These are phyloP conservation scores for Balakata baccata DNA, from an alignment of 345 rosid species.

Conservation along the genomic window DNA sequence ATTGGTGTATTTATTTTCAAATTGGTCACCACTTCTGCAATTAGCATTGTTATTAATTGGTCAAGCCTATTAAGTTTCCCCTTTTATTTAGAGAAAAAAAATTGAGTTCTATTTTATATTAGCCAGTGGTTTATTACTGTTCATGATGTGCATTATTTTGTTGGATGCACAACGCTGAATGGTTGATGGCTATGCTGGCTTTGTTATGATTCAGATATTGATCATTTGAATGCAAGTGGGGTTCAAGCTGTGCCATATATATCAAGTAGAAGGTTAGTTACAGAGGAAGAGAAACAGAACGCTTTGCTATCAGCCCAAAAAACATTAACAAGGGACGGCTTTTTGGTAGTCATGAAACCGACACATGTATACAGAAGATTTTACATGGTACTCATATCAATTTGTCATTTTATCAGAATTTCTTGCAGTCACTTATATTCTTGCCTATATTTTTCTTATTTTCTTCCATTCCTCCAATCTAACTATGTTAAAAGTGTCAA, in stretches of 20 bases:
- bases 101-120: neutral
- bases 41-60: neutral
- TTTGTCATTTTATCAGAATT: neutral
- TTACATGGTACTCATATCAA: conserved; percentile 39
- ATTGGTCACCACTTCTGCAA: neutral
- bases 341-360: conserved; percentile 48
- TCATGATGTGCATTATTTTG: neutral
- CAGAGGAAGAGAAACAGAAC: conserved; percentile 32
- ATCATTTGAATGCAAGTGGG: neutral
- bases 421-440: neutral
- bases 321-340: conserved; percentile 35
- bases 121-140: neutral
- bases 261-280: conserved; percentile 36
- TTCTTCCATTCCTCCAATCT: neutral
- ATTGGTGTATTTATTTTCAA: neutral
- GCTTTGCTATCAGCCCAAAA: conserved; percentile 35
- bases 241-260: conserved; percentile 6
- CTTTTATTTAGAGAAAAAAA: neutral
- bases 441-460: neutral
- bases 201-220: conserved; percentile 13
- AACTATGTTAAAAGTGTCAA: neutral
- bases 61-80: neutral
- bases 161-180: neutral
- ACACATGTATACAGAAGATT: conserved; percentile 43
- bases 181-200: neutral